These are phyloP conservation scores for Cicer yamashitae DNA, from an alignment of 306 rosid genomes.

Conservation along the genomic window DNA sequence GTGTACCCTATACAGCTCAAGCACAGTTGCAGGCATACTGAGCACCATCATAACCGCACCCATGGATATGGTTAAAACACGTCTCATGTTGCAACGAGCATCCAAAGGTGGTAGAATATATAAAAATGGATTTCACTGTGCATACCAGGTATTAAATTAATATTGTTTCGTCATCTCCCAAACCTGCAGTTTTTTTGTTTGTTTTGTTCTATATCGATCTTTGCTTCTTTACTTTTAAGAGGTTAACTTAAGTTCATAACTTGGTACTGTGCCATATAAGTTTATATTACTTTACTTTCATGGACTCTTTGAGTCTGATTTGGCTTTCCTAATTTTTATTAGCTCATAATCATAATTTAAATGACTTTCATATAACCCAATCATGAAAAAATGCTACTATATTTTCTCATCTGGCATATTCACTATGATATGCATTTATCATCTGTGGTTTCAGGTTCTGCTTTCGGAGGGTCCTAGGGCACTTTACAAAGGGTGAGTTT, in stretches of 20 bases:
- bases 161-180: slow-evolving; percentile 18
- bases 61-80: slow-evolving; percentile 91
- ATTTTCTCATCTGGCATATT: slow-evolving; percentile 22
- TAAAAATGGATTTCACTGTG: slow-evolving; percentile 84
- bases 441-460: slow-evolving; percentile 68
- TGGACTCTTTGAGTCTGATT: slow-evolving; percentile 15
- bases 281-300: slow-evolving; percentile 29
- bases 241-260: slow-evolving; percentile 1
- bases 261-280: neutral
- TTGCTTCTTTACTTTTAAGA: slow-evolving; percentile 27
- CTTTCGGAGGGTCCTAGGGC: slow-evolving; percentile 84
- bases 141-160: slow-evolving; percentile 65
- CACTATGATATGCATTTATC: slow-evolving; percentile 26
- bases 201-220: neutral
- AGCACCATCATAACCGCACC: slow-evolving; percentile 91
- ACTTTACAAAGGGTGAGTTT: slow-evolving; percentile 94
- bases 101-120: slow-evolving; percentile 60
- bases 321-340: slow-evolving; percentile 21
- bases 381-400: neutral
- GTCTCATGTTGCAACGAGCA: slow-evolving; percentile 92
- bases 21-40: slow-evolving; percentile 72
- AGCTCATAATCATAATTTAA: slow-evolving; percentile 14
- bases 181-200: neutral
- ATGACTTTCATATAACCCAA: neutral
- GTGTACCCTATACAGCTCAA: slow-evolving; percentile 68